Percentiles rank a stretch among this genome's conserved stretches.
Conservation (phyloP, 176 grass and related monocot species). For the Canna indica region DNA sequence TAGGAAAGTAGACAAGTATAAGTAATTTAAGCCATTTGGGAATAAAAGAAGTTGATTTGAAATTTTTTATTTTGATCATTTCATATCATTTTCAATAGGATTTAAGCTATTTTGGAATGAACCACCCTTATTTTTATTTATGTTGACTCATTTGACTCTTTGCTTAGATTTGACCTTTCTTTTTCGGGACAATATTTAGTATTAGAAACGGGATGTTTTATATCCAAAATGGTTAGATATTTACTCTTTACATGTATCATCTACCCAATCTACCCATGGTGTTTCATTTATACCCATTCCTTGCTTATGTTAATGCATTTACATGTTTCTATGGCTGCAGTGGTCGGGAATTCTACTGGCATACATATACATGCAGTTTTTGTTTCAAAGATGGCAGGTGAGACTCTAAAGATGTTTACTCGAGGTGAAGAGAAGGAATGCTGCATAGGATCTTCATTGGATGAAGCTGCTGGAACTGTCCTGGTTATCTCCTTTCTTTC, state of each 20-base stretch:
- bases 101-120: no score
- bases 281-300: not conserved
- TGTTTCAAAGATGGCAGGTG: constrained; percentile 65
- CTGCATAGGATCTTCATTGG: constrained; percentile 67
- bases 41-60: no score
- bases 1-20: no score
- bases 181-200: no score
- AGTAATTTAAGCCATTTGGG: no score
- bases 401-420: constrained; percentile 62
- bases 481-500: constrained; percentile 84
- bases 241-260: not conserved
- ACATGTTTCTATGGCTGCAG: constrained; percentile 18
- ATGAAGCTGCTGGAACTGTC: constrained; percentile 73
- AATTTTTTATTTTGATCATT: no score
- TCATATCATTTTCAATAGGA: no score
- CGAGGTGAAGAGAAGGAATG: constrained; percentile 55
- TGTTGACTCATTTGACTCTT: no score
- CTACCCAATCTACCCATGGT: not conserved
- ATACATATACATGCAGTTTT: constrained; percentile 83
- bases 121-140: no score
- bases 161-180: no score
- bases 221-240: no score
- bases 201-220: no score
- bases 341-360: constrained; percentile 63
- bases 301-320: not conserved